Base-by-base conservation (phyloP, 371 early-diverging fungal species). In the Mortierella polycephala region DNA sequence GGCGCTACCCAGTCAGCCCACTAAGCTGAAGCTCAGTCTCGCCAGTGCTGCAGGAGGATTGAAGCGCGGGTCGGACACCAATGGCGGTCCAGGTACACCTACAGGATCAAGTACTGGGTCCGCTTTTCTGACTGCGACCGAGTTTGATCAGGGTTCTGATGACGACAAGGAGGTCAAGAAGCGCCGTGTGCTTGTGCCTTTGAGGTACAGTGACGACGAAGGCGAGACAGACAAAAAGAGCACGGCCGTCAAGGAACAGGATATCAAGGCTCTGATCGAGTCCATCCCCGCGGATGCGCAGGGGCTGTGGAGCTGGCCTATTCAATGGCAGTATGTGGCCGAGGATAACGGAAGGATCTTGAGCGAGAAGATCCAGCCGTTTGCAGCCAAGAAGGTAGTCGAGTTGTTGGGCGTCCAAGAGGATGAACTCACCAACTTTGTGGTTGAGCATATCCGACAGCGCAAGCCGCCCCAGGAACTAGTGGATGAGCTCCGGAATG, bases 211-310 rank as follows among this genome's bases (percentile, higher is more conserved):
- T 16, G 89, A 88, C 62, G 81, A 83, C n/a, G 83, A 85, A n/a
- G 71, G 69, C 4, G 76, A 72, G 6, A 41, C 83, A 52, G 68
- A 61, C 67, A 91, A 91, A 20, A 52, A 14, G 47, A 59, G 46
- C 18, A 16, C 50, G 5, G 23, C 41, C 18, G 54, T 40, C 7
- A 67, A 66, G 30, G 62, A 61, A 40, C 58, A 57, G 46, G 66
- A 85, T 55, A 83, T 92, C 20, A 90, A 91, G 71, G 88, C 87
- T 2, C 74, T 95, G 37, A 89, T 94, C 55, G 86, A 85, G 47
- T 82, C 84, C 41, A 92, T 96, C 74, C 95, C 95, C n/a, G 88
- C 93, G 3, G 94, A 91, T n/a, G 84, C 89, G 55, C 86, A 90
- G 20, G 91, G 88, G 2, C 68, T 96, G 55, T 93, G 90, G 88